Evolutionary conservation across 2,329 filamentous ascomycete genomes (phyloP).

Genomic region (Alternaria brassicae): DNA sequence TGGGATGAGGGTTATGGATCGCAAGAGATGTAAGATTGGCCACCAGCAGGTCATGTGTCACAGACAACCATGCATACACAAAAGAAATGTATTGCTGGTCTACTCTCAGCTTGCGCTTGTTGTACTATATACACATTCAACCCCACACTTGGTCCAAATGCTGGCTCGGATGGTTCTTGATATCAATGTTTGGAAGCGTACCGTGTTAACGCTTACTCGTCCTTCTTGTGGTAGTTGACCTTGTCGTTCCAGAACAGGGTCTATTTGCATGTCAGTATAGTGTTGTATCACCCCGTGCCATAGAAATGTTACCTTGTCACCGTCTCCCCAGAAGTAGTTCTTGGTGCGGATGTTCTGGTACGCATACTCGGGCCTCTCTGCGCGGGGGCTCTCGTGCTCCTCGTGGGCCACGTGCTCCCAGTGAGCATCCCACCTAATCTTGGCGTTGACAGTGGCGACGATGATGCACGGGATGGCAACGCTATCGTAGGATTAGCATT

Average conservation of each 20-base stretch:
- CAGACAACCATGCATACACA: constrained; percentile 25
- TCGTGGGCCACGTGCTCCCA: constrained; percentile 94
- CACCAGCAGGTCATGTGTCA: constrained; percentile 2
- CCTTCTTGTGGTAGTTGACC: constrained; percentile 97
- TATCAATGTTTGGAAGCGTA: constrained; percentile 7
- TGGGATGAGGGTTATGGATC: constrained; percentile 39
- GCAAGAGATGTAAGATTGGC: not conserved
- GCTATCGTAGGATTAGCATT: constrained; percentile 59
- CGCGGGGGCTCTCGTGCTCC: constrained; percentile 64
- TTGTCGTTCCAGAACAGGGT: constrained; percentile 81
- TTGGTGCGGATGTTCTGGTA: constrained; percentile 98
- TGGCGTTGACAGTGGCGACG: constrained; percentile 80
- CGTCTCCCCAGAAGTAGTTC: constrained; percentile 94
- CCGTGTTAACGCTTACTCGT: constrained; percentile 58
- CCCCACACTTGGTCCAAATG: constrained; percentile 7
- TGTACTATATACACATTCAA: constrained; percentile 36
- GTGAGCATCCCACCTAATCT: constrained; percentile 90
- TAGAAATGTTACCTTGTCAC: constrained; percentile 77
- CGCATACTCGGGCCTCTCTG: constrained; percentile 91
- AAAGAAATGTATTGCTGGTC: constrained; percentile 44
- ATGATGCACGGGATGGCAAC: constrained; percentile 75
- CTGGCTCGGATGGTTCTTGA: constrained; percentile 4
- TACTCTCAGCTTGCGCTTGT: constrained; percentile 28
- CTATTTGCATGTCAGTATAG: constrained; percentile 34
- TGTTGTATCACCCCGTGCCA: not conserved